phyloP scores from a whole-genome alignment of 495 filamentous ascomycete genomes.

The Penicillium taxi region DNA sequence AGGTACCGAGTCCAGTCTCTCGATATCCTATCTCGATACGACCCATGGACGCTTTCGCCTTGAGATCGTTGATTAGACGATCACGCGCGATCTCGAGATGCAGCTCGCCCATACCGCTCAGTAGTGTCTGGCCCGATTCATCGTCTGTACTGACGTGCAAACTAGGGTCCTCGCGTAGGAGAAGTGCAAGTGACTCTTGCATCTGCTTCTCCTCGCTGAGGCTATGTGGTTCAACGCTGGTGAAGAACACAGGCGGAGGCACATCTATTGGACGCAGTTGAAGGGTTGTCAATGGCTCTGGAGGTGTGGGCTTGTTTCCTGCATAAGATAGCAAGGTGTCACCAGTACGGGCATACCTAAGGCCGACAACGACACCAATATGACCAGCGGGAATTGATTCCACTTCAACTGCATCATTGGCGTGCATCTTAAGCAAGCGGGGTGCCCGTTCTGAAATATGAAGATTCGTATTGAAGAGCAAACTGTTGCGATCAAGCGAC shows the following conservation, averaged over 20 bases:
- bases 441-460: slow-evolving; percentile 73
- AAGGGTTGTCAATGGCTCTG: slow-evolving; percentile 61
- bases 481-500: slow-evolving; percentile 58
- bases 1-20: slow-evolving; percentile 57
- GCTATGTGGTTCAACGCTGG: slow-evolving; percentile 79
- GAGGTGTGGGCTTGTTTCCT: slow-evolving; percentile 51
- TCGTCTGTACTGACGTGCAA: slow-evolving; percentile 77
- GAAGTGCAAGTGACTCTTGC: slow-evolving; percentile 61
- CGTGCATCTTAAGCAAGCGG: slow-evolving; percentile 84
- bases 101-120: slow-evolving; percentile 96
- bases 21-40: slow-evolving; percentile 92
- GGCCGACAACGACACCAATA: slow-evolving; percentile 89
- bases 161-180: slow-evolving; percentile 89
- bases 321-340: slow-evolving; percentile 79
- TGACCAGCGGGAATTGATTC: slow-evolving; percentile 73
- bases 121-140: slow-evolving; percentile 85
- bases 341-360: slow-evolving; percentile 85
- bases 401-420: slow-evolving; percentile 78
- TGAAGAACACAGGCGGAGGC: slow-evolving; percentile 92
- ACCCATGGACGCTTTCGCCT: slow-evolving; percentile 84
- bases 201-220: slow-evolving; percentile 70
- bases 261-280: slow-evolving; percentile 84
- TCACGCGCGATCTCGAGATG: slow-evolving; percentile 93
- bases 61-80: slow-evolving; percentile 79
- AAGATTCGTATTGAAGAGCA: slow-evolving; percentile 83